Conservation (phyloP, 306 rosid genomes). For the Lathyrus tuberosus region DNA sequence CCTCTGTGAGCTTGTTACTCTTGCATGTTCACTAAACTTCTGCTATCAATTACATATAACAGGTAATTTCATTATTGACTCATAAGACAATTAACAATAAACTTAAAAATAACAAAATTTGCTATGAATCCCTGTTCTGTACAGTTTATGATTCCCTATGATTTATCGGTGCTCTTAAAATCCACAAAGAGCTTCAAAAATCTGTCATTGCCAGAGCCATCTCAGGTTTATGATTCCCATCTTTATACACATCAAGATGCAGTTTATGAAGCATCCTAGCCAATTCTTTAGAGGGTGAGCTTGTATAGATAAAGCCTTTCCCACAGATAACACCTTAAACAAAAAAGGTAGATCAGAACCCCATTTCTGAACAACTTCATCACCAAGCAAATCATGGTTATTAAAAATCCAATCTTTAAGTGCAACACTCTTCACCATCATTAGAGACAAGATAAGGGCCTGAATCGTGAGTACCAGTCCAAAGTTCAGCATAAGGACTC, state of each 20-base stretch:
- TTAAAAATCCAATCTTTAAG: conserved; percentile 74
- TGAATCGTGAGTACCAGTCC: conserved; percentile 94
- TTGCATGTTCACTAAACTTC: conserved; percentile 45
- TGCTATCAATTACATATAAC: conserved; percentile 14
- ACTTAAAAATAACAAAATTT: conserved; percentile 51
- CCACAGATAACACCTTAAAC: conserved; percentile 91
- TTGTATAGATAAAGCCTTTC: conserved; percentile 82
- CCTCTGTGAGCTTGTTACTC: too few relatives aligned
- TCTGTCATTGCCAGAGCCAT: conserved; percentile 82
- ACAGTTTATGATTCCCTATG: too few relatives aligned
- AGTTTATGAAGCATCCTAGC: conserved; percentile 70
- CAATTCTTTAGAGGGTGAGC: conserved; percentile 95
- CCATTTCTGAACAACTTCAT: conserved; percentile 68
- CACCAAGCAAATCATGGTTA: conserved; percentile 75
- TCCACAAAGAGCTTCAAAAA: conserved; percentile 91
- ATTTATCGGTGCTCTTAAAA: neutral
- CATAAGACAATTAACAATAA: conserved; percentile 28
- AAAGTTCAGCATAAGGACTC: conserved; percentile 77
- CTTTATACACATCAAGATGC: conserved; percentile 72
- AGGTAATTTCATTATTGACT: conserved; percentile 27
- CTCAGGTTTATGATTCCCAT: conserved; percentile 95
- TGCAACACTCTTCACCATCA: conserved; percentile 14
- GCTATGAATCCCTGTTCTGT: conserved; percentile 77
- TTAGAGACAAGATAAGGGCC: conserved; percentile 65
- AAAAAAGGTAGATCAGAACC: conserved; percentile 83